Conservation (phyloP, 257 asterid genomes). For the Plantago ovata region DNA sequence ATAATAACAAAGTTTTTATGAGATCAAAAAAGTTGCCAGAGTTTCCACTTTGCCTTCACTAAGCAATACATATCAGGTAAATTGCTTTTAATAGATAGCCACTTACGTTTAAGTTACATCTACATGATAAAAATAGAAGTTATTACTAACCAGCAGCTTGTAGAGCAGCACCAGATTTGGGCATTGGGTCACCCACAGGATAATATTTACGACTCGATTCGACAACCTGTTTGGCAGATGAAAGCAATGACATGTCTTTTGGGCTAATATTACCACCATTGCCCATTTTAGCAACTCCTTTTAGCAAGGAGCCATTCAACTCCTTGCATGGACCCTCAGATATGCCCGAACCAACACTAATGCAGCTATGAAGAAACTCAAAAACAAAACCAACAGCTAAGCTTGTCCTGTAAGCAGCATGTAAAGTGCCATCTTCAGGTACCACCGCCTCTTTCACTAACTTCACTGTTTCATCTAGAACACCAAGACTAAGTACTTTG, state of each 20-base stretch:
- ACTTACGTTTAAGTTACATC: constrained; percentile 5
- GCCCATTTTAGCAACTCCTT: constrained; percentile 19
- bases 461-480: constrained; percentile 41
- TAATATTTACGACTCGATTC: constrained; percentile 42
- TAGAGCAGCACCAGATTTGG: constrained; percentile 50
- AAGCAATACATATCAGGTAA: too few relatives aligned
- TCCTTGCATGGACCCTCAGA: constrained; percentile 16
- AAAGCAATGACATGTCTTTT: constrained; percentile 29
- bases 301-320: constrained; percentile 10
- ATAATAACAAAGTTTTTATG: not conserved
- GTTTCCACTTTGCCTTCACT: not conserved
- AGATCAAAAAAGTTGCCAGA: not conserved
- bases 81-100: not conserved
- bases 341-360: constrained; percentile 12
- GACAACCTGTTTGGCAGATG: constrained; percentile 55
- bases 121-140: constrained; percentile 1
- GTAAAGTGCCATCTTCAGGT: constrained; percentile 49
- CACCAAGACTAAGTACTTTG: constrained; percentile 26
- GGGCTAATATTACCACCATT: constrained; percentile 18
- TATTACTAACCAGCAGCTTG: constrained; percentile 63
- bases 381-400: constrained; percentile 52
- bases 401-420: constrained; percentile 51
- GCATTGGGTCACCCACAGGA: constrained; percentile 72
- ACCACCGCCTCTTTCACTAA: constrained; percentile 45
- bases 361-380: constrained; percentile 40